Evolutionary conservation across 2,329 filamentous ascomycete species (phyloP).

Genomic region (Ophiostoma novo-ulmi): DNA sequence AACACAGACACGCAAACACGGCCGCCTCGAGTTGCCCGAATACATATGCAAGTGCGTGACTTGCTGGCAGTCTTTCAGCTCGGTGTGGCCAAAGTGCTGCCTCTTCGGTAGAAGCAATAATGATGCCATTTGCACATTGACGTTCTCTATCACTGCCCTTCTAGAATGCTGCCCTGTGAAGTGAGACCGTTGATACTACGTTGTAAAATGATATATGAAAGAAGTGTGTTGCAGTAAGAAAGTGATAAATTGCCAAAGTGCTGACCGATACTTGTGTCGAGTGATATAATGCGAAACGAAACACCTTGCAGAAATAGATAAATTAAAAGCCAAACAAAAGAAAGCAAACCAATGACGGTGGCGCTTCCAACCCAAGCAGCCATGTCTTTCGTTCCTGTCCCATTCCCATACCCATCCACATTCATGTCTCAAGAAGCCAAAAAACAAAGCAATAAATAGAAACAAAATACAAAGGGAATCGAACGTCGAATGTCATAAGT

Average conservation of each 20-base stretch:
- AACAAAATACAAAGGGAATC: constrained; percentile 6
- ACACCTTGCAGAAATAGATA: not conserved
- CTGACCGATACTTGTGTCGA: not conserved
- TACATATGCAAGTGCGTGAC: not conserved
- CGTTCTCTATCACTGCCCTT: not conserved
- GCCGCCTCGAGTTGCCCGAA: not conserved
- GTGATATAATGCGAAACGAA: constrained; percentile 5
- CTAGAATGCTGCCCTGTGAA: not conserved
- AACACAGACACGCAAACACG: not conserved
- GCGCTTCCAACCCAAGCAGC: not conserved
- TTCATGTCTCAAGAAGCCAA: not conserved
- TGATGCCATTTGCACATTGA: not conserved
- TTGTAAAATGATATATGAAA: too few species aligned
- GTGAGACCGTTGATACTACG: not conserved
- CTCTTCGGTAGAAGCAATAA: not conserved
- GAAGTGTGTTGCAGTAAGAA: not conserved
- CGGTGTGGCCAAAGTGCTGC: not conserved
- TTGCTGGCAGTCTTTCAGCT: not conserved
- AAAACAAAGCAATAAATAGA: not conserved
- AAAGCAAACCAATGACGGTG: not conserved
- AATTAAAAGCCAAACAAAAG: not conserved
- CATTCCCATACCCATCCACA: not conserved
- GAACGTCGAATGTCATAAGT: not conserved
- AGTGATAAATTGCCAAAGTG: not conserved
- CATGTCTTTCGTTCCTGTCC: not conserved